These are phyloP conservation scores for Populus tremula DNA, from an alignment of 345 rosid genomes.

Conservation along the genomic window DNA sequence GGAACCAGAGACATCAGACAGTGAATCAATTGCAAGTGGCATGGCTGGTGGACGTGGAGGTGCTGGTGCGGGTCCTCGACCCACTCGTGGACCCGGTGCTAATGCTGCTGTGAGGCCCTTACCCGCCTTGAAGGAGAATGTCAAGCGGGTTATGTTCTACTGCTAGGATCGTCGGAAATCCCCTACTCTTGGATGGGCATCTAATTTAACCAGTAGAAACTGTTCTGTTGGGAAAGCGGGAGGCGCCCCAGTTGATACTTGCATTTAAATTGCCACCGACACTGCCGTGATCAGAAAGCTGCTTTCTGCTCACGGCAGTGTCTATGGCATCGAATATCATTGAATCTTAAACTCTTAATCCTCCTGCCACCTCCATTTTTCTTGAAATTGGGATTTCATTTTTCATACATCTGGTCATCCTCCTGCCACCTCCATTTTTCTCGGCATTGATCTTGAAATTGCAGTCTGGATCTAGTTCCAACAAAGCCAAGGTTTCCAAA, in stretches of 20 bases:
- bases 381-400: not conserved
- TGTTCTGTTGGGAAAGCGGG: not conserved
- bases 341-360: too few species aligned
- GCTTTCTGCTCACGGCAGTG: not conserved
- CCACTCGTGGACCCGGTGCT: slow-evolving; percentile 57
- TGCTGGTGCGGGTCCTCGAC: slow-evolving; percentile 42
- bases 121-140: slow-evolving; percentile 91
- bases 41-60: slow-evolving; percentile 48
- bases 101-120: slow-evolving; percentile 79
- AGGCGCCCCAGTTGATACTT: too few species aligned
- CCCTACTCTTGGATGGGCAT: not conserved
- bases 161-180: slow-evolving; percentile 33
- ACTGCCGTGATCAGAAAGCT: too few species aligned
- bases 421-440: not conserved
- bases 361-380: too few species aligned
- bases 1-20: slow-evolving; percentile 98
- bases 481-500: too few species aligned
- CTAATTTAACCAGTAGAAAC: not conserved
- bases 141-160: slow-evolving; percentile 94
- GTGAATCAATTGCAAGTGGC: slow-evolving; percentile 90
- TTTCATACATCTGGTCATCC: not conserved
- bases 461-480: too few species aligned
- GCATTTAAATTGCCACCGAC: too few species aligned
- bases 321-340: not conserved
- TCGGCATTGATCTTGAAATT: too few species aligned